These are phyloP conservation scores for Rhodamnia rubescens DNA, from an alignment of 345 rosid species.

Conservation along the genomic window DNA sequence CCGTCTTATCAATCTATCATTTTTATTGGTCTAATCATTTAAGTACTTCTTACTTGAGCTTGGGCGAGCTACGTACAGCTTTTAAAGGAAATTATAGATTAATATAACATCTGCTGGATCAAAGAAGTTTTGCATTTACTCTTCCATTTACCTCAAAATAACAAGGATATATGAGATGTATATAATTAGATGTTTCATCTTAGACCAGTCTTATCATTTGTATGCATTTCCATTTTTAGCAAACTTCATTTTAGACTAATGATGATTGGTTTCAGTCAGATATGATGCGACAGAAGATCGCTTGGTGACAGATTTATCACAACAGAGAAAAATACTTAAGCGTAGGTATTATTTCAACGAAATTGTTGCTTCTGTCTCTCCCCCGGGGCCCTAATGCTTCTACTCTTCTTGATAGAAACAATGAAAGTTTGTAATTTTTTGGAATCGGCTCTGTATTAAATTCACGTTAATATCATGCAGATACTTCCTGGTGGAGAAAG, in stretches of 20 bases:
- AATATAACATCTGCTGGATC: neutral
- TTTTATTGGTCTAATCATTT: neutral
- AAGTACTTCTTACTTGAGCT: neutral
- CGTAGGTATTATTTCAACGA: constrained; percentile 39
- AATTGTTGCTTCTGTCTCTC: neutral
- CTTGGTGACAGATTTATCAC: constrained; percentile 65
- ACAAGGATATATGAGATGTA: neutral
- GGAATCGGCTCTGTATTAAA: neutral
- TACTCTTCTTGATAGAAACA: neutral
- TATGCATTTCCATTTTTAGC: neutral
- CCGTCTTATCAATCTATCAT: neutral
- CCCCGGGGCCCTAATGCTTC: neutral
- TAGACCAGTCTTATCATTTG: neutral
- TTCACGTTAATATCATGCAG: constrained; percentile 26
- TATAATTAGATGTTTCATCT: neutral
- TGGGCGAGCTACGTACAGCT: neutral
- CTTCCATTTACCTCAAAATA: neutral
- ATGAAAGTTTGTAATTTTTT: neutral
- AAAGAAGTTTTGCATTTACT: neutral
- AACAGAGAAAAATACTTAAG: constrained; percentile 68
- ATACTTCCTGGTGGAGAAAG: constrained; percentile 91
- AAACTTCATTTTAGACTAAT: neutral
- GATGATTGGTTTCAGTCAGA: constrained; percentile 51
- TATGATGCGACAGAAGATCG: constrained; percentile 61
- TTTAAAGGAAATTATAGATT: neutral